Evolutionary conservation across 139 green algal species (phyloP), one percentile per base, ranked within the genome.

Genomic region (Choricystis sp.): DNA sequence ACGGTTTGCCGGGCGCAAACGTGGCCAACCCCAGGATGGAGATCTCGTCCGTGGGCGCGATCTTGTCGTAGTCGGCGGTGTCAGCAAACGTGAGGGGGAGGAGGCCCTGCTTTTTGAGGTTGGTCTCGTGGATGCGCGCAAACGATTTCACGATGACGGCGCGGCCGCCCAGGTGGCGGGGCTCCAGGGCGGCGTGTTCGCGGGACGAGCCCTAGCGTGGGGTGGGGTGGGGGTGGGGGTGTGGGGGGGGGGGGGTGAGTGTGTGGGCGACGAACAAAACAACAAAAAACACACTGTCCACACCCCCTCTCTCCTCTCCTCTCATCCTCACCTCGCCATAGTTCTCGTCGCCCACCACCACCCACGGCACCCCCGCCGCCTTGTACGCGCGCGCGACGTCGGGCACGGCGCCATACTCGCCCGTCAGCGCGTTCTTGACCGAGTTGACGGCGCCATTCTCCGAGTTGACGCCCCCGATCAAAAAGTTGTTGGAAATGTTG

Each of bases 401-500:
- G 31, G 84, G 84, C 55, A 91, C 84, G 29, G 63, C 67, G 60
- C 60, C 79, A 52, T 81, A 87, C 63, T 86, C 76, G 23, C 79
- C 83, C 3, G 74, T 82, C 49, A 83, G 22, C 64, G 71, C 63
- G 70, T 88, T 85, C 68, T 80, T 78, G 20, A 94, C 72, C 30
- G 62, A 83, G 82, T 92, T 85, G 21, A 31, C 73, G 23, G 60
- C 56, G 65, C 75, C 83, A 69, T 95, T 95, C 62, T 88, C 84
- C 19, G 81, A 72, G 76, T 96, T 96, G 61, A 94, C 76, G 20
- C 89, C 89, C 61, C 89, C 89, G 67, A 96, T 96, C 64, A 96
- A 84, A 82, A 96, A 85, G 82, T 96, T 96, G 80, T 96, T 96
- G 67, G 77, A 89, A 79, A 96, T 96, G 80, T 96, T 96, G 78